Conservation (phyloP, 352 stramenopile species). For the Aphanomyces invadans region DNA sequence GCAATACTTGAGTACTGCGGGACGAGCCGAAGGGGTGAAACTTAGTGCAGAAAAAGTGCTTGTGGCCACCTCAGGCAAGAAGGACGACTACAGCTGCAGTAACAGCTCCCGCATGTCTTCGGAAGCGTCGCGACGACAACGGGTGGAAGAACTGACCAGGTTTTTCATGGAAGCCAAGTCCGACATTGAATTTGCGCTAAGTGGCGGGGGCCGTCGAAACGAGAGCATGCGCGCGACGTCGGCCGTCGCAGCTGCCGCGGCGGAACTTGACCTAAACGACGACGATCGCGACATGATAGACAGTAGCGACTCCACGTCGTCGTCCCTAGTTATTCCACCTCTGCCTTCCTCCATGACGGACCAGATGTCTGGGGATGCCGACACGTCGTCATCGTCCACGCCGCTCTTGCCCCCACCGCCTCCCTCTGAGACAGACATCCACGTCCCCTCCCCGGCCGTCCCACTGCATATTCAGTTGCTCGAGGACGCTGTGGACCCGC, state of each 20-base stretch:
- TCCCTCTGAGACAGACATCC: constrained; percentile 26
- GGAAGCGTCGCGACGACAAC: constrained; percentile 64
- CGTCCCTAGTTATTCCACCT: background rate
- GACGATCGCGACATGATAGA: constrained; percentile 46
- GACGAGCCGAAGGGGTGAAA: constrained; percentile 61
- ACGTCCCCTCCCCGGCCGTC: background rate
- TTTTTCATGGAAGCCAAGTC: constrained; percentile 89
- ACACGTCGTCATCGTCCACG: constrained; percentile 26
- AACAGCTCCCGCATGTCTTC: constrained; percentile 48
- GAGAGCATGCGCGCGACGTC: background rate
- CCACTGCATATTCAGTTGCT: constrained; percentile 45
- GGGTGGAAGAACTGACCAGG: constrained; percentile 77
- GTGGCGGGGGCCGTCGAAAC: constrained; percentile 56
- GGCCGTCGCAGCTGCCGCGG: too few species aligned
- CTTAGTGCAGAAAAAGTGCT: constrained; percentile 56
- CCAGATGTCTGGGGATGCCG: background rate
- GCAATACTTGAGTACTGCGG: constrained; percentile 48
- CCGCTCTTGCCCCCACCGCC: constrained; percentile 40
- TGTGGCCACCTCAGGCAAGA: constrained; percentile 24
- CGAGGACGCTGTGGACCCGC: constrained; percentile 59
- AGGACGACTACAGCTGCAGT: constrained; percentile 32
- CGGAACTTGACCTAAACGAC: constrained; percentile 35
- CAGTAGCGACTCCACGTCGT: background rate
- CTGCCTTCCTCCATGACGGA: background rate
- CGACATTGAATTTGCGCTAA: constrained; percentile 82